These are phyloP conservation scores for Periconia macrospinosa DNA, from an alignment of 2,329 filamentous ascomycete species.

Conservation along the genomic window DNA sequence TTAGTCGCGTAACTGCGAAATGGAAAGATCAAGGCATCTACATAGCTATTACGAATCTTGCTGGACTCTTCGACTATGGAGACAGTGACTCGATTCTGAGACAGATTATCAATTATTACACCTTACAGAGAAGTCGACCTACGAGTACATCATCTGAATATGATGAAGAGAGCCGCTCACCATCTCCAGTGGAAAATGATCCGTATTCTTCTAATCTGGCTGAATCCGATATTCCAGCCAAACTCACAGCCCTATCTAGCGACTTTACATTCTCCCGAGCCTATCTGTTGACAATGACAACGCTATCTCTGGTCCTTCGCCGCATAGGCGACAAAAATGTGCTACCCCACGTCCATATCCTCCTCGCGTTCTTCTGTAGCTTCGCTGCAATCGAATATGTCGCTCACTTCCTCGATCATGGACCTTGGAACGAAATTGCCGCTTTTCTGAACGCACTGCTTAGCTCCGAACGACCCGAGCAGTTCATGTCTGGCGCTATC, in stretches of 20 bases:
- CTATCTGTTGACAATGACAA: constrained; percentile 48
- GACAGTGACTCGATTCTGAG: constrained; percentile 46
- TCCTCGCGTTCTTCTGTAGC: constrained; percentile 61
- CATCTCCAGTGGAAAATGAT: constrained; percentile 17
- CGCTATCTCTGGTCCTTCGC: constrained; percentile 52
- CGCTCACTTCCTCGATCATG: constrained; percentile 30
- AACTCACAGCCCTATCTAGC: constrained; percentile 13
- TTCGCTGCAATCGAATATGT: constrained; percentile 41
- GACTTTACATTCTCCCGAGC: constrained; percentile 37
- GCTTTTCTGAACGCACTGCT: constrained; percentile 58
- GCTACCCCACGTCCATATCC: constrained; percentile 64
- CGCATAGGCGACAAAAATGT: constrained; percentile 61
- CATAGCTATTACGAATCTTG: constrained; percentile 60
- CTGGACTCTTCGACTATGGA: constrained; percentile 58
- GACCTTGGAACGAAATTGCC: constrained; percentile 59
- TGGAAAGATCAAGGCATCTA: constrained; percentile 63
- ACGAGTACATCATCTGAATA: constrained; percentile 12
- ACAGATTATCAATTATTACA: constrained; percentile 19
- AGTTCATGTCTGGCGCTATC: constrained; percentile 23
- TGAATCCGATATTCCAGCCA: constrained; percentile 18
- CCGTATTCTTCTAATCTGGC: constrained; percentile 13
- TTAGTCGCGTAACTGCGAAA: constrained; percentile 53
- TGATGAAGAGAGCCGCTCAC: constrained; percentile 20
- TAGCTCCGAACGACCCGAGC: constrained; percentile 41
- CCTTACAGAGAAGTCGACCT: constrained; percentile 8